Evolutionary conservation across 2,329 filamentous ascomycete genomes (phyloP).

Genomic region (Cephalotrichum gorgonifer): DNA sequence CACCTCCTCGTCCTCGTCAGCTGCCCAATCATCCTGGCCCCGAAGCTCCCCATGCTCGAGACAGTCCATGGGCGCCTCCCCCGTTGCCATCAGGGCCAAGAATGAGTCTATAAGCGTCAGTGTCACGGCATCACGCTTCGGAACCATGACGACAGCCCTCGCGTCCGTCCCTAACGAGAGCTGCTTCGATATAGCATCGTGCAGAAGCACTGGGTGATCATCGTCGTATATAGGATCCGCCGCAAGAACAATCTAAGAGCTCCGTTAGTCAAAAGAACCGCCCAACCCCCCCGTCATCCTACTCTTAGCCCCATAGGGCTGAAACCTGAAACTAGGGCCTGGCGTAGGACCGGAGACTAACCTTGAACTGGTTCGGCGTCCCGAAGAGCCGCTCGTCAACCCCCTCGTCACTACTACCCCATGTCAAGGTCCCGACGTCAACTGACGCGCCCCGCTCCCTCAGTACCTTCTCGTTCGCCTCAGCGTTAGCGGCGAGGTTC

Average conservation of each 20-base stretch:
- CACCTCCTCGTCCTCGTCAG: constrained; percentile 33
- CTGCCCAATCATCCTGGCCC: constrained; percentile 66
- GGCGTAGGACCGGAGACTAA: constrained; percentile 16
- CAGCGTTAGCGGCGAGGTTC: constrained; percentile 68
- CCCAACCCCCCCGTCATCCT: too few species aligned
- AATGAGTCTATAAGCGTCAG: constrained; percentile 53
- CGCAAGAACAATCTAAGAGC: constrained; percentile 59
- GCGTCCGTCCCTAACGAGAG: constrained; percentile 46
- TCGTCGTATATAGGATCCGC: constrained; percentile 85
- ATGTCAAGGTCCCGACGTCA: constrained; percentile 60
- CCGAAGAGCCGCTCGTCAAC: constrained; percentile 34
- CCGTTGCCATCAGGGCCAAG: constrained; percentile 46
- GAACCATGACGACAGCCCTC: constrained; percentile 70
- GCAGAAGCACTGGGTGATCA: constrained; percentile 66
- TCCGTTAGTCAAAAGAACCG: not conserved
- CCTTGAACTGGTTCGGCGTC: constrained; percentile 39
- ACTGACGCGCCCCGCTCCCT: constrained; percentile 43
- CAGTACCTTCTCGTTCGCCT: constrained; percentile 50
- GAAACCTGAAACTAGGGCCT: too few species aligned
- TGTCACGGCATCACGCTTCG: constrained; percentile 61
- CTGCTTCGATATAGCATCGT: constrained; percentile 58
- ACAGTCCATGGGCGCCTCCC: constrained; percentile 32
- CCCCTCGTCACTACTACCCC: constrained; percentile 44
- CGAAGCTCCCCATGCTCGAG: constrained; percentile 52
- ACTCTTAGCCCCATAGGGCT: too few species aligned